These are phyloP conservation scores for Microcyclospora tardicrescens DNA, from an alignment of 2,329 filamentous ascomycete species.

Conservation along the genomic window DNA sequence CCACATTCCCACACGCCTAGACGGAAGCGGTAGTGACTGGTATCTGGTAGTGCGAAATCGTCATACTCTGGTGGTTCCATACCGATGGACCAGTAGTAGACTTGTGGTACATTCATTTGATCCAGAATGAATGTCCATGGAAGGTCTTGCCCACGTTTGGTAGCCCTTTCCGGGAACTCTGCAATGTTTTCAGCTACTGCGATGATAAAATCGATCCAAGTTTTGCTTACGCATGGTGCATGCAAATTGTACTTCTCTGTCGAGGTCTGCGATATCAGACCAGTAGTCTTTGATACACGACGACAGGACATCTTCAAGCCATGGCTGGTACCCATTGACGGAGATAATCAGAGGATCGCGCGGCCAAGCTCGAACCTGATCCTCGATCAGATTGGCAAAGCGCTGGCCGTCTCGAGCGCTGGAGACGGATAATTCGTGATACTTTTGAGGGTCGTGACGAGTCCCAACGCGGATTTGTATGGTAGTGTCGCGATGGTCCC, in stretches of 20 bases:
- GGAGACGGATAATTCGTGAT: conserved; percentile 16
- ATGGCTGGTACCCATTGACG: conserved; percentile 23
- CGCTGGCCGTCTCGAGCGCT: conserved; percentile 16
- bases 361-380: conserved; percentile 19
- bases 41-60: conserved; percentile 13
- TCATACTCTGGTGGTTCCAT: conserved; percentile 16
- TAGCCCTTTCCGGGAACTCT: conserved; percentile 22
- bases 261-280: conserved; percentile 21
- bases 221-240: conserved; percentile 13
- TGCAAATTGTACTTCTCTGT: conserved; percentile 23
- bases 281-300: conserved; percentile 23
- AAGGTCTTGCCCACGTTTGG: conserved; percentile 17
- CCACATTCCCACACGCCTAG: conserved; percentile 24
- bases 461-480: conserved; percentile 22
- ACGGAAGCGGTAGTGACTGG: conserved; percentile 22
- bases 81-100: conserved; percentile 26
- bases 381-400: conserved; percentile 20
- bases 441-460: conserved; percentile 14
- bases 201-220: no score
- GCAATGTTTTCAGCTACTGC: no score
- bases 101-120: conserved; percentile 26
- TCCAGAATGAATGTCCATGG: conserved; percentile 27
- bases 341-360: conserved; percentile 22
- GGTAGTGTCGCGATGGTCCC: conserved; percentile 10
- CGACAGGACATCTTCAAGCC: conserved; percentile 22